These are phyloP conservation scores for Fusarium equiseti DNA, from an alignment of 2,329 filamentous ascomycete species.

Conservation along the genomic window DNA sequence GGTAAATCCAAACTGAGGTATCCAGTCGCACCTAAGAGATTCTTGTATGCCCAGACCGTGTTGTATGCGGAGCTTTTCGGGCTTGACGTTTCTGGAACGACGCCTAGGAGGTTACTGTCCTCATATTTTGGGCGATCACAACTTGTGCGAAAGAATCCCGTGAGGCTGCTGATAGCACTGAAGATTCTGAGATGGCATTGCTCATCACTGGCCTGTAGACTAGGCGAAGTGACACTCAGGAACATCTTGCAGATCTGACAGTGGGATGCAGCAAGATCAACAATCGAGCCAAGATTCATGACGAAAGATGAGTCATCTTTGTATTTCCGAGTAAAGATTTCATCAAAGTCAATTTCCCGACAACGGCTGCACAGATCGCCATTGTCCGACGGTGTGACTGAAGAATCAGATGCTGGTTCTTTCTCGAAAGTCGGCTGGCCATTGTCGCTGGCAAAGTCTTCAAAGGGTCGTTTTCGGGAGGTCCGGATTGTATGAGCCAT, in stretches of 20 bases:
- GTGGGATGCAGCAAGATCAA: neutral
- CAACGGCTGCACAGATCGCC: neutral
- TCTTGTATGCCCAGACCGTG: too few species aligned
- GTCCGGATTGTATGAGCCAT: neutral
- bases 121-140: rapidly evolving
- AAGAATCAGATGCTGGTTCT: neutral
- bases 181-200: neutral
- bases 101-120: neutral
- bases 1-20: neutral
- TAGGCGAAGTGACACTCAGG: neutral
- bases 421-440: neutral
- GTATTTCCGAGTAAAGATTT: neutral
- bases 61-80: too few species aligned
- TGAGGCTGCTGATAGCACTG: neutral
- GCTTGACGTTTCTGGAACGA: neutral
- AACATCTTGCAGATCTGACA: neutral
- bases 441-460: neutral
- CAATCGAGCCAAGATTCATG: neutral
- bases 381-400: neutral
- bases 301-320: rapidly evolving
- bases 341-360: neutral
- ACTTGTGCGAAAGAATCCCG: neutral
- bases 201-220: neutral
- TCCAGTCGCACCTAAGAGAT: too few species aligned
- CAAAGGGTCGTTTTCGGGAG: neutral